Evolutionary conservation across 352 stramenopile genomes (phyloP).

Genomic region (Phytopythium mirpurense): DNA sequence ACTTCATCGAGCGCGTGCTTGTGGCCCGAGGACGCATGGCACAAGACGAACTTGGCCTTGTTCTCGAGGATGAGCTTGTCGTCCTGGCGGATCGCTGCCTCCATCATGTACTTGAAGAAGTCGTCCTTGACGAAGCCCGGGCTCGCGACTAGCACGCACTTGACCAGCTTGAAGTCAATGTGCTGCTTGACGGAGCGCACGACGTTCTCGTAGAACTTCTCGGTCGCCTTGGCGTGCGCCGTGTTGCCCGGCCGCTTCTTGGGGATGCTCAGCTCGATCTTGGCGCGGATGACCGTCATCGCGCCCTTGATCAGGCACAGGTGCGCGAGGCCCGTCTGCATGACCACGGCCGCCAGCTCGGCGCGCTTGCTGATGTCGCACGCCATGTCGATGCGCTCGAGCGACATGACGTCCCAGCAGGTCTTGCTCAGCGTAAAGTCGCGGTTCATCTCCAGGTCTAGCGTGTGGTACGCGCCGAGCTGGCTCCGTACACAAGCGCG

Average conservation of each 20-base stretch:
- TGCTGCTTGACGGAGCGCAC: conserved; percentile 94
- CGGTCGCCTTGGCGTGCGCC: conserved; percentile 90
- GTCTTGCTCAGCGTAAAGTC: conserved; percentile 96
- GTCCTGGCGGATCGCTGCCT: conserved; percentile 90
- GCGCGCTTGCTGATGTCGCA: conserved; percentile 93
- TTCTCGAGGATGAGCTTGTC: conserved; percentile 95
- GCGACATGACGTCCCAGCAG: conserved; percentile 96
- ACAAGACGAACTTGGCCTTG: conserved; percentile 96
- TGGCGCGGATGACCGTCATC: conserved; percentile 93
- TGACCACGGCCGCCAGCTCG: conserved; percentile 95
- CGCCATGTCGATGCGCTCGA: conserved; percentile 95
- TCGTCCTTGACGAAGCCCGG: conserved; percentile 98
- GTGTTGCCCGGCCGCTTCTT: conserved; percentile 96
- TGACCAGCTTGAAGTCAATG: conserved; percentile 96
- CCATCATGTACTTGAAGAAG: conserved; percentile 95
- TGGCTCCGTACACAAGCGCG: no score
- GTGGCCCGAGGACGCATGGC: conserved; percentile 93
- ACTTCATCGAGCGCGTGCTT: conserved; percentile 98
- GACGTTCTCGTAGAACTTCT: conserved; percentile 97
- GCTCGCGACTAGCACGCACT: conserved; percentile 94
- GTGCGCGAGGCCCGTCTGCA: conserved; percentile 94
- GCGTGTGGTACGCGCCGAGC: conserved; percentile 96
- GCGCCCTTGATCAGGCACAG: conserved; percentile 97
- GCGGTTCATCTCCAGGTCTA: conserved; percentile 95
- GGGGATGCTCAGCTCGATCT: conserved; percentile 96